Evolutionary conservation across 2,329 filamentous ascomycete genomes (phyloP), one percentile per base, ranked within the genome.

Genomic region (Seiridium cupressi): DNA sequence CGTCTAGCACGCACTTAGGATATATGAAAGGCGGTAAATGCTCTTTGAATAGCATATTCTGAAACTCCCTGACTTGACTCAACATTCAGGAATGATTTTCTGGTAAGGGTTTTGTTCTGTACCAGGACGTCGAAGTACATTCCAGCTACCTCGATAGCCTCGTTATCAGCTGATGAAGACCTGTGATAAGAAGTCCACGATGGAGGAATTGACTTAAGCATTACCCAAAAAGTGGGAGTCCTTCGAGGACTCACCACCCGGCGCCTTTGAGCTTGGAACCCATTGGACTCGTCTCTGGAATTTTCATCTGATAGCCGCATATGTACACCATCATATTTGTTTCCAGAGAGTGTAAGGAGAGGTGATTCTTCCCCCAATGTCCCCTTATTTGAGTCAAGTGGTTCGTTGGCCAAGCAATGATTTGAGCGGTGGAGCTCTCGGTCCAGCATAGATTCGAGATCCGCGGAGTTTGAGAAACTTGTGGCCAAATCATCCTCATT

Each of bases 11-110:
- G 32, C 70, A 72, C 3, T 58, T 60, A 3, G 70, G 68, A 48
- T 66, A 65, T n/a, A 72, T 70, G 48, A 71, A 71, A 2, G 69
- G 67, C 2, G 70, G 70, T 0, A 72, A 61, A 13, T 55, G 58
- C 3, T 61, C 64, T 31, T 63, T 42, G 3, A 64, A 61, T 36
- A 72, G 49, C 67, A 68, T 65, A 13, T 26, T 51, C 0, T 69
- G 68, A 47, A 66, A 72, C 44, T 61, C 61, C 11, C 60, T 58
- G 5, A 72, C 32, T 38, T 70, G 68, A 5, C 70, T 65, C 11
- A 63, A 40, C 1, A 72, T 59, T 66, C 31, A 71, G 62, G 18
- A 53, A 64, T 6, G 58, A 54, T 42, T 69, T 58, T 4, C 42
- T 57, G 31, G 59, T 62, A 13, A 54, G 26, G 7, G 60, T 18